These are phyloP conservation scores for Yamadazyma buinensis DNA, from an alignment of 1,139 yeast species.

Conservation along the genomic window DNA sequence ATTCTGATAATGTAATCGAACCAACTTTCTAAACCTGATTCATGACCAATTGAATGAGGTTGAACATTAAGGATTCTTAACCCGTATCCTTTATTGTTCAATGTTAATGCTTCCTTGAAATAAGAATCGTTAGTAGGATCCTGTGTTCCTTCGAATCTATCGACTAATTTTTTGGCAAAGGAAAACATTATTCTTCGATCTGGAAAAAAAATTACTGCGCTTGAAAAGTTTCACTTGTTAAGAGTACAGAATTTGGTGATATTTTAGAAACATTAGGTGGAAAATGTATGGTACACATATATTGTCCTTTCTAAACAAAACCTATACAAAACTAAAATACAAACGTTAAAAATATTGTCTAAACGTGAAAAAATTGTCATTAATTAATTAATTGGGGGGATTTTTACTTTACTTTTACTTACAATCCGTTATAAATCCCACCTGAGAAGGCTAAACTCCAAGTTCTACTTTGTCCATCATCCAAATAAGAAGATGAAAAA, in stretches of 20 bases:
- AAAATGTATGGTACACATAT: too few relatives aligned
- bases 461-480: constrained; percentile 84
- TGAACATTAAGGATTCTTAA: constrained; percentile 38
- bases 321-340: too few relatives aligned
- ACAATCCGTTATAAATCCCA: constrained; percentile 28
- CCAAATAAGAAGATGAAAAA: constrained; percentile 46
- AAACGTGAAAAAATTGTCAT: background rate
- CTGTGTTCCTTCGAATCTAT: constrained; percentile 58
- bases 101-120: constrained; percentile 41
- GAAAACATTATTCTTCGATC: too few relatives aligned
- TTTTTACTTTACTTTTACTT: too few relatives aligned
- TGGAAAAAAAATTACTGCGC: too few relatives aligned
- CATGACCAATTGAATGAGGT: constrained; percentile 39
- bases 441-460: constrained; percentile 86
- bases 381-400: constrained; percentile 3
- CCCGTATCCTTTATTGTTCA: constrained; percentile 43
- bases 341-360: constrained; percentile 1
- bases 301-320: too few relatives aligned
- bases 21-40: constrained; percentile 63
- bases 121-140: constrained; percentile 44
- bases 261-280: too few relatives aligned
- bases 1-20: constrained; percentile 81
- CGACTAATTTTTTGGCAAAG: constrained; percentile 81
- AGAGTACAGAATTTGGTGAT: too few relatives aligned
- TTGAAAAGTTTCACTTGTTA: too few relatives aligned